phyloP scores from a whole-genome alignment of 441 rosid species.

The Mallotus repandus region DNA sequence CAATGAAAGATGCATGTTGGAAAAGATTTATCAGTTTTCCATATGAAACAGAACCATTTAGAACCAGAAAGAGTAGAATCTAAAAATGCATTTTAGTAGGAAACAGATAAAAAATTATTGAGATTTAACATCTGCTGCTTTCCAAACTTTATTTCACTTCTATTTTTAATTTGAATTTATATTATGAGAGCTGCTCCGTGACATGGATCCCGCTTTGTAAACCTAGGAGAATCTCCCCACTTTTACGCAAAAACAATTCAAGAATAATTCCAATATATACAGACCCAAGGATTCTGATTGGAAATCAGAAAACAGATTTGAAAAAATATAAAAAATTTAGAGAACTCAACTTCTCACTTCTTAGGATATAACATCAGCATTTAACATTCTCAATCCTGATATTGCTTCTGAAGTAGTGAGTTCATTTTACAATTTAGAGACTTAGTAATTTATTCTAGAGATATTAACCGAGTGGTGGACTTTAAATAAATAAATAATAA shows the following conservation, averaged over 20 bases:
- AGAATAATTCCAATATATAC: too few species aligned
- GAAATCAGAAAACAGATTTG: too few species aligned
- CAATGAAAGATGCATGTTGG: not conserved
- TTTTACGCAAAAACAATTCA: too few species aligned
- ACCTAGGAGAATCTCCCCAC: too few species aligned
- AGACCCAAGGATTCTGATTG: too few species aligned
- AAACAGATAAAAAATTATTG: not conserved
- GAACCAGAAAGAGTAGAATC: not conserved
- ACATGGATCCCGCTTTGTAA: not conserved
- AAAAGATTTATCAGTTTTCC: not conserved
- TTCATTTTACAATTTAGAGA: not conserved
- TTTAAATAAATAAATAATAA: not conserved
- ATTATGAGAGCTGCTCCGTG: not conserved
- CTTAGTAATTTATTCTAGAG: not conserved
- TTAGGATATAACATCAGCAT: not conserved
- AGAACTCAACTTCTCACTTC: too few species aligned
- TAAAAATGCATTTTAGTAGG: not conserved
- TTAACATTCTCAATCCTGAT: slow-evolving; percentile 1
- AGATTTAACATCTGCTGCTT: not conserved
- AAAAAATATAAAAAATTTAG: too few species aligned
- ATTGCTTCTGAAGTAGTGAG: not conserved
- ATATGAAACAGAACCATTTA: not conserved
- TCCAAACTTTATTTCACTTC: not conserved
- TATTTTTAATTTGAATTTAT: not conserved
- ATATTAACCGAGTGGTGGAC: not conserved